phyloP scores from a whole-genome alignment of 352 stramenopile species.

The Globisporangium solare region DNA sequence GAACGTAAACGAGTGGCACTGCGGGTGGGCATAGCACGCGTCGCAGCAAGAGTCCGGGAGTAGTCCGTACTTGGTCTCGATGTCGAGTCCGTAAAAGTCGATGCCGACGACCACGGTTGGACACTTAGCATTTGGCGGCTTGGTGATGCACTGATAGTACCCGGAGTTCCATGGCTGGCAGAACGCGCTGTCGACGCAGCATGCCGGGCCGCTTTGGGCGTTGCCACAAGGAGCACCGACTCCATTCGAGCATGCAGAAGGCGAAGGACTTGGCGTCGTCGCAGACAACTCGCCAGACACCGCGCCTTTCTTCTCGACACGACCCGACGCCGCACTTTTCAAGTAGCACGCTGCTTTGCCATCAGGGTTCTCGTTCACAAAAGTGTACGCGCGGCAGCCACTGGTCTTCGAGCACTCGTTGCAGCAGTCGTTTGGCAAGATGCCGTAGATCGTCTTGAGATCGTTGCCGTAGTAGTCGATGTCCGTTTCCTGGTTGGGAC shows the following conservation, averaged over 20 bases:
- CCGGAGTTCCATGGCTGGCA: conserved; percentile 57
- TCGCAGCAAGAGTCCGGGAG: conserved; percentile 46
- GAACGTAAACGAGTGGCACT: conserved; percentile 48
- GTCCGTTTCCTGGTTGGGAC: conserved; percentile 34
- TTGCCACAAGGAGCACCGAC: conserved; percentile 34
- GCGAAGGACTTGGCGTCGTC: conserved; percentile 2
- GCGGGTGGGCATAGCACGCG: conserved; percentile 27
- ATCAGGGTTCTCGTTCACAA: conserved; percentile 50
- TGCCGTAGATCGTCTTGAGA: conserved; percentile 32
- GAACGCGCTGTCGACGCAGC: conserved; percentile 35
- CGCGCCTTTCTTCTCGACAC: conserved; percentile 29
- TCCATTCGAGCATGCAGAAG: conserved; percentile 19
- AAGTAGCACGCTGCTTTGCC: conserved; percentile 50
- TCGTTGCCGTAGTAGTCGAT: conserved; percentile 52
- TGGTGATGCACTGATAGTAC: conserved; percentile 52
- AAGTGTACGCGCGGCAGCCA: conserved; percentile 54
- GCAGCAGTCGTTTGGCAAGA: conserved; percentile 34
- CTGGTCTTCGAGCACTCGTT: conserved; percentile 33
- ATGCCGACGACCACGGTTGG: conserved; percentile 28
- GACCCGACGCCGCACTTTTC: conserved; percentile 24
- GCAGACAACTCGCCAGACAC: conserved; percentile 23
- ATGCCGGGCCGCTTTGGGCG: conserved; percentile 23
- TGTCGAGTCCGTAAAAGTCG: conserved; percentile 47
- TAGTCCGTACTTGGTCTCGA: conserved; percentile 34
- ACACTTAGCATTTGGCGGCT: conserved; percentile 30